Evolutionary conservation across 2,329 filamentous ascomycete species (phyloP), one percentile per base, ranked within the genome.

Genomic region (Xenosphaeropsis pyriputrescens): DNA sequence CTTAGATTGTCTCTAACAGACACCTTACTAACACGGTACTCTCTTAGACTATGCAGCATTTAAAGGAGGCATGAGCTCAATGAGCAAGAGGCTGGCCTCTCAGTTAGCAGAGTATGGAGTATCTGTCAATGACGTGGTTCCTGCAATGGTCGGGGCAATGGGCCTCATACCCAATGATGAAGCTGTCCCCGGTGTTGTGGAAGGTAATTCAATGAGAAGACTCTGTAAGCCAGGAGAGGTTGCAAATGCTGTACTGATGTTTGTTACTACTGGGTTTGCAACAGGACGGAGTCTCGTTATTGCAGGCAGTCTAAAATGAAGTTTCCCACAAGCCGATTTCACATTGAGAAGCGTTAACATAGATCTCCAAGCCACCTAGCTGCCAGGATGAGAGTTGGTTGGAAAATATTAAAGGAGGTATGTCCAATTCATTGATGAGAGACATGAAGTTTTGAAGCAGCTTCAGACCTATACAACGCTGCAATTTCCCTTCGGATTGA

Each of bases 41-140:
- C 26, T 11, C 15, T 29, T 34, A 48, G 49, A 51, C 36, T 46
- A 51, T 39, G 43, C 46, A 47, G 54, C 41, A 45, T 56, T 53
- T 1, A 67, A 67, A 47, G 60, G 57, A 34, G 64, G 63, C 2
- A 43, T 66, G 33, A 62, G 61, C 43, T 61, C 60, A 16, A 56
- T 67, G 47, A 53, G 66, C 42, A 61, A 64, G 47, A 67, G 63
- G 54, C 45, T 68, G 16, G 59, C 61, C 1, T 47, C 44, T 3
- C 52, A 53, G 36, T 61, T 66, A 44, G 60, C 57, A 6, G 55
- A 52, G 40, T 59, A 59, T 35, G 63, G 62, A 11, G 54, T 68
- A 32, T 64, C 61, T 14, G 61, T 65, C 1, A 68, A 68, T 45
- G 63, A 60, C 29, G 57, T 67, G 12, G 63, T 64, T 14, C 64